Conservation (phyloP, 2,329 filamentous ascomycete species). For the Diplocarpon mali region DNA sequence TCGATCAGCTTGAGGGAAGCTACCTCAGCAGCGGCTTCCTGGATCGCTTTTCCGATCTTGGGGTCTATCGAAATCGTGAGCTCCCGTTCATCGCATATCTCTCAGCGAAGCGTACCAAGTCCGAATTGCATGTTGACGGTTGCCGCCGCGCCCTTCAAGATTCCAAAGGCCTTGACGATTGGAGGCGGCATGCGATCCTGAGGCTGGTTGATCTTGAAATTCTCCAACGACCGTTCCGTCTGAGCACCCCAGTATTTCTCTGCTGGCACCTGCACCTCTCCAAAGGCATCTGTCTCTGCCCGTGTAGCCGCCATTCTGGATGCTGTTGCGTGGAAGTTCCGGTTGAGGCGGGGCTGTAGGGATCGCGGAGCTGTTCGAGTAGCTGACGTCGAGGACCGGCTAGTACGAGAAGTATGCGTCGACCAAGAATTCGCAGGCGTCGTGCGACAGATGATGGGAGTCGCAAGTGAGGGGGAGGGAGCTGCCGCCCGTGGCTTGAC, state of each 20-base stretch:
- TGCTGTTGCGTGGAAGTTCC: constrained; percentile 25
- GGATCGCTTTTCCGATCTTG: constrained; percentile 82
- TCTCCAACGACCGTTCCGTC: constrained; percentile 89
- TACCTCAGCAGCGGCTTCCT: constrained; percentile 88
- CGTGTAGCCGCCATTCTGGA: constrained; percentile 43
- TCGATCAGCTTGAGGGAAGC: constrained; percentile 87
- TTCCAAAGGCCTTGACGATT: constrained; percentile 86
- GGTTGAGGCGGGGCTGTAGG: constrained; percentile 15
- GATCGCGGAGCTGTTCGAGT: constrained; percentile 9
- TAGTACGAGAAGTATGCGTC: constrained; percentile 6
- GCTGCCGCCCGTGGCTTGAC: constrained; percentile 17
- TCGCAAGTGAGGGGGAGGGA: constrained; percentile 10
- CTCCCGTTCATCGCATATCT: constrained; percentile 7
- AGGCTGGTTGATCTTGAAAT: constrained; percentile 99
- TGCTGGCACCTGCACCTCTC: constrained; percentile 80
- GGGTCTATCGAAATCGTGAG: constrained; percentile 48
- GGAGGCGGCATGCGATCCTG: constrained; percentile 96
- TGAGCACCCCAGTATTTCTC: constrained; percentile 99
- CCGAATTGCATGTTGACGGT: constrained; percentile 93
- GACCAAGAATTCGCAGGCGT: constrained; percentile 7
- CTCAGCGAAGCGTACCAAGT: constrained; percentile 47
- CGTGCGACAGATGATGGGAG: constrained; percentile 7
- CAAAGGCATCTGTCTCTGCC: constrained; percentile 95
- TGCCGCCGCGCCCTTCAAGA: constrained; percentile 92
- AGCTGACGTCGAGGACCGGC: constrained; percentile 4